Base-by-base conservation (phyloP, 2,329 filamentous ascomycete genomes). In the Hypoxylon sp. region DNA sequence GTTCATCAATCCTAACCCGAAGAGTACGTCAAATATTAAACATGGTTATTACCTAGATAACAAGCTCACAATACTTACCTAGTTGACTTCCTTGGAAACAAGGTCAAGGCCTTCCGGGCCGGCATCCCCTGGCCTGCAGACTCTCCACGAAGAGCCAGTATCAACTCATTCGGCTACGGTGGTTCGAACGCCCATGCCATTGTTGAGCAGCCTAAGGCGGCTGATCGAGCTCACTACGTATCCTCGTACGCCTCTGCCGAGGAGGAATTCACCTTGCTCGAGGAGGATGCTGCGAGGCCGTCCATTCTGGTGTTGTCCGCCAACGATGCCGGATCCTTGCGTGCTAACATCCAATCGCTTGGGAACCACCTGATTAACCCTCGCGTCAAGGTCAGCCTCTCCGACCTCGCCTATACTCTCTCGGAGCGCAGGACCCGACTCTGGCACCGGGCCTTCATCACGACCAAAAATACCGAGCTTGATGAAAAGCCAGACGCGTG, bases 111-210 rank as follows among this genome's bases (percentile, higher is more conserved):
- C 6, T 58, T 59, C 0, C 55, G 63, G 2, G 59, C 39, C 5
- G 34, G 41, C 0, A 66, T 72, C 2, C 47, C 65, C 1, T 78
- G 75, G 75, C 76, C 76, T 0, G 19, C 59, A 4, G 25, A 39
- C 39, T 7, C 48, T 0, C n/a, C 56, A 0, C 61, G 75, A 2
- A 65, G 74, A 25, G 71, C 73, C 0, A 73, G 70, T 54, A 68
- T 81, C 32, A 79, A 79, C 57, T 74, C 70, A 1, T 81, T 79
- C 47, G 78, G 79, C 1, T 76, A 63, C 61, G 79, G 79, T 2
- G 78, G 79, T 3, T 69, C 76, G 1, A 80, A 80, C 32, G 74
- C 71, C 1, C 78, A 80, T 50, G 71, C 53, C 23, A 63, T 75
- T n/a, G 16, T 75, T 5, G 72, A 74, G 46, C 34, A 64, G 4